Evolutionary conservation across 2,329 filamentous ascomycete species (phyloP).

Genomic region (Neopestalotiopsis sp.): DNA sequence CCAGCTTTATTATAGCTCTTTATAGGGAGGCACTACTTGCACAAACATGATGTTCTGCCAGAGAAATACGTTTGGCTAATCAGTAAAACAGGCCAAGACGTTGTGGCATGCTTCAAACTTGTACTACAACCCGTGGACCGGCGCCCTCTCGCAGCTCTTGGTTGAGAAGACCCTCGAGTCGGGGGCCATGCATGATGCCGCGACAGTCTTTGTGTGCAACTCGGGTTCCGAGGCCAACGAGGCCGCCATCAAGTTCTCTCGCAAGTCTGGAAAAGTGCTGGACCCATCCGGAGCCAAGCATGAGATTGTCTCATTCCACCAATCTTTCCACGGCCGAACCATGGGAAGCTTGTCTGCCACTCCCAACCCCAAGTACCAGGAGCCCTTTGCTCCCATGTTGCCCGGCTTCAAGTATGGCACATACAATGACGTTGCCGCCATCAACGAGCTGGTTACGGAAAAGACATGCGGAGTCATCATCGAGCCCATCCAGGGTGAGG

Average conservation of each 20-base stretch:
- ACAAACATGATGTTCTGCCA: background rate
- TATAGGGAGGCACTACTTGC: no score
- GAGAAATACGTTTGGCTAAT: conserved; percentile 8
- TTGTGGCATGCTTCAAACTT: conserved; percentile 94
- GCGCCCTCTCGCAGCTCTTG: conserved; percentile 83
- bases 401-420: conserved; percentile 88
- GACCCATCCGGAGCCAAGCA: conserved; percentile 76
- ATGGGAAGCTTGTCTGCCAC: conserved; percentile 97
- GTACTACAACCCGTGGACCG: conserved; percentile 97
- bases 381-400: conserved; percentile 93
- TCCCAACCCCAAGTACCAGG: conserved; percentile 97
- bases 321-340: conserved; percentile 94
- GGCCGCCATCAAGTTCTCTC: conserved; percentile 94
- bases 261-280: conserved; percentile 82
- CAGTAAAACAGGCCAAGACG: conserved; percentile 61
- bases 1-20: no score
- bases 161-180: conserved; percentile 80
- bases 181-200: conserved; percentile 81
- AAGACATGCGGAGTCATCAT: conserved; percentile 93
- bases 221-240: conserved; percentile 97
- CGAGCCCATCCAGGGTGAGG: conserved; percentile 97
- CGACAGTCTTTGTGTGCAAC: conserved; percentile 91
- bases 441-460: conserved; percentile 78
- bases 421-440: conserved; percentile 79
- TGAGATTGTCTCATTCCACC: conserved; percentile 89